A percentile compares a stretch with the other conserved stretches of the same genome.
These are phyloP conservation scores for Pseudonitzschia delicatissima DNA, from an alignment of 108 stramenopile genomes.

Conservation along the genomic window DNA sequence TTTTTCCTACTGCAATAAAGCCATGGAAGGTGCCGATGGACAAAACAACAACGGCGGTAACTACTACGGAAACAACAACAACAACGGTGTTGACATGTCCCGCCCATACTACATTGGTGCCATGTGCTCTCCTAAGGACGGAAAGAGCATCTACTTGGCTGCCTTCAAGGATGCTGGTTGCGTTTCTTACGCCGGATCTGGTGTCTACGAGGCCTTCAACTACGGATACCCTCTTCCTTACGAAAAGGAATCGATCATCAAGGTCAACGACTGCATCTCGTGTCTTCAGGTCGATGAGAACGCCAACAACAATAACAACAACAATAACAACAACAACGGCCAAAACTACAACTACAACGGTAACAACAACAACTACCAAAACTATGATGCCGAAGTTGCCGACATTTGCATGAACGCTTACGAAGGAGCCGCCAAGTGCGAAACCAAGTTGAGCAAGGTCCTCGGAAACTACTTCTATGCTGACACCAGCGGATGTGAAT, in stretches of 20 bases:
- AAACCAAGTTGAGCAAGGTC: constrained; percentile 37
- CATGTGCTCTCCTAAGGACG: constrained; percentile 61
- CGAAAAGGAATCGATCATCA: constrained; percentile 44
- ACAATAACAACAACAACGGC: constrained; percentile 34
- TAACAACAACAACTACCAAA: background rate
- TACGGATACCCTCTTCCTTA: constrained; percentile 66
- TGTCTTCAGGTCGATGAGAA: constrained; percentile 54
- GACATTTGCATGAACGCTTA: constrained; percentile 68
- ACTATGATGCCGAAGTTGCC: constrained; percentile 41
- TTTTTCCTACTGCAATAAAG: constrained; percentile 6
- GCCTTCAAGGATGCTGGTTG: constrained; percentile 76
- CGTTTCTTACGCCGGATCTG: constrained; percentile 43
- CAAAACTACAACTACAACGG: background rate
- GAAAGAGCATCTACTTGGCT: constrained; percentile 66
- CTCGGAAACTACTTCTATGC: constrained; percentile 43
- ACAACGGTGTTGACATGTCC: constrained; percentile 32
- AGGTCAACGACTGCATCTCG: constrained; percentile 49
- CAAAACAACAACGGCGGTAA: constrained; percentile 50
- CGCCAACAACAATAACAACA: constrained; percentile 36
- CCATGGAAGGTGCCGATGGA: constrained; percentile 37
- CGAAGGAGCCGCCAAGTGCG: constrained; percentile 72
- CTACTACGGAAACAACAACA: constrained; percentile 44
- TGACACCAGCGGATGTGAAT: constrained; percentile 62
- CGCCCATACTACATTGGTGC: constrained; percentile 69
- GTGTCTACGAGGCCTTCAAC: constrained; percentile 53